Base-by-base conservation (phyloP, 2,329 filamentous ascomycete species). In the Phialemoniopsis sp. region DNA sequence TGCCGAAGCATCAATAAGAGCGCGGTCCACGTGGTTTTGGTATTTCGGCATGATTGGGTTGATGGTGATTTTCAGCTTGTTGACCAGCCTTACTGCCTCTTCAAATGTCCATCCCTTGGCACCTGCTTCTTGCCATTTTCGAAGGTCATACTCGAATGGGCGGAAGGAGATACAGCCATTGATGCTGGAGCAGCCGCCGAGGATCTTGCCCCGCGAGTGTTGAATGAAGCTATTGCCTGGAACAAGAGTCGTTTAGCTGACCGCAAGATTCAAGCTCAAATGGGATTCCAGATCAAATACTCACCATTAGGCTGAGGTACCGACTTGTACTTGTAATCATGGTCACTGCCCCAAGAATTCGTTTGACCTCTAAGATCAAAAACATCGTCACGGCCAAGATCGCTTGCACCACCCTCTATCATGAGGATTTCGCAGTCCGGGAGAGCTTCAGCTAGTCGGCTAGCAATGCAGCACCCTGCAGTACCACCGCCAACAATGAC, bases 141-240 rank as follows among this genome's bases (percentile, higher is more conserved):
- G 76, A 67, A 87, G 79, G 64, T 95, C 89, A 62, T 94, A 90
- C 62, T 89, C 81, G 58, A 95, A 94, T 7, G 89, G 88, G 18
- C 89, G 80, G 78, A 95, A 95, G 15, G 87, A 91, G 63, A 95
- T 95, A 54, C 95, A 73, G 15, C 89, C 95, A 68, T 95, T 95
- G 75, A 95, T 89, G 43, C 86, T 91, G 33, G 89, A 94, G 73
- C 89, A 95, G 50, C 89, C 89, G 51, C 89, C 89, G 21, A 95
- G 77, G 30, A 95, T 88, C 72, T 95, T 95, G 47, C 89, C 89
- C 46, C 89, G 84, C 13, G 89, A 94, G 70, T 95, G 89, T 48
- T 89, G 82, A 67, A 95, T 95, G 67, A 89, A 78, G 41, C 87
- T 91, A 72, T 95, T 95, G 58, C 89, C 8, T 32, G 29, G 4